These are phyloP conservation scores for Orbilia oligospora DNA, from an alignment of 2,329 filamentous ascomycete genomes.

Conservation along the genomic window DNA sequence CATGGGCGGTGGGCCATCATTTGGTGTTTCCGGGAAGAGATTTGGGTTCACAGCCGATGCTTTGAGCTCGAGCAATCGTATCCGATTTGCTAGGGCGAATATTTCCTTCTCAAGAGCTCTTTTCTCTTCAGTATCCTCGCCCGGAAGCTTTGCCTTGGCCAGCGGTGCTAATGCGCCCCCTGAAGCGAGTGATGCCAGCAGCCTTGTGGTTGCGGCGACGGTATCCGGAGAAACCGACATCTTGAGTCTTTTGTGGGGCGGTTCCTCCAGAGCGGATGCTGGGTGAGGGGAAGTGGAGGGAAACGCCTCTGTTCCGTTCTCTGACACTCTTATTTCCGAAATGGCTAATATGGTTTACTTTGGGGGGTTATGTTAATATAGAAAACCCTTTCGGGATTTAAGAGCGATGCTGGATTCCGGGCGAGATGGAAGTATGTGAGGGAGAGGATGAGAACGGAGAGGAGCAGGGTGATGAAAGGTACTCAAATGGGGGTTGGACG, in stretches of 20 bases:
- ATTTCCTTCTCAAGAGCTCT: conserved; percentile 85
- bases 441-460: neutral
- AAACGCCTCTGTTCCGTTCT: conserved; percentile 4
- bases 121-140: conserved; percentile 81
- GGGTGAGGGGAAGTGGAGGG: conserved; percentile 16
- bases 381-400: conserved; percentile 7
- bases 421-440: conserved; percentile 6
- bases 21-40: conserved; percentile 83
- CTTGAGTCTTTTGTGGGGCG: conserved; percentile 64
- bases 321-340: conserved; percentile 1
- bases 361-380: neutral
- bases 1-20: conserved; percentile 71
- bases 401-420: neutral
- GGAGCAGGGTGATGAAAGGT: conserved; percentile 27
- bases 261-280: conserved; percentile 55
- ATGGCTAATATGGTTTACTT: conserved; percentile 1
- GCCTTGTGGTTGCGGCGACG: conserved; percentile 69
- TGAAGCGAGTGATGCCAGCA: conserved; percentile 69
- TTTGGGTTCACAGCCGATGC: conserved; percentile 71
- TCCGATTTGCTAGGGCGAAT: conserved; percentile 80
- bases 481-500: conserved; percentile 17
- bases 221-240: conserved; percentile 70
- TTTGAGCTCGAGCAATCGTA: conserved; percentile 87
- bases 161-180: conserved; percentile 65
- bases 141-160: conserved; percentile 79